These are phyloP conservation scores for Botrytis porri DNA, from an alignment of 2,329 filamentous ascomycete species.

Conservation along the genomic window DNA sequence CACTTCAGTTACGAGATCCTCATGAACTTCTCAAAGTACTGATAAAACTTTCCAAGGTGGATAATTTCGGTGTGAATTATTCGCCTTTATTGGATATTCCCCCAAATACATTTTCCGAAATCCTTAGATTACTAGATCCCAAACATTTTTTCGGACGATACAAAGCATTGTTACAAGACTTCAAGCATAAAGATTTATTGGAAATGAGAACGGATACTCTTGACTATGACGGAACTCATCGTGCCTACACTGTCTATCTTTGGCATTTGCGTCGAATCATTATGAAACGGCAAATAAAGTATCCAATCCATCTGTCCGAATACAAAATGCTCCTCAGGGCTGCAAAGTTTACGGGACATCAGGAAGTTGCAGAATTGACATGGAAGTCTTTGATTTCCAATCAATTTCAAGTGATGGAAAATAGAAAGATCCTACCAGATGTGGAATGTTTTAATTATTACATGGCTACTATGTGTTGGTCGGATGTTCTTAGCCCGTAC, in stretches of 20 bases:
- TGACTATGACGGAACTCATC: slow-evolving; percentile 24
- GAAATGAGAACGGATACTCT: slow-evolving; percentile 19
- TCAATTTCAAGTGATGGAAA: slow-evolving; percentile 5
- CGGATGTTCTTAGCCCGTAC: slow-evolving; percentile 41
- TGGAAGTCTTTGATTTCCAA: slow-evolving; percentile 47
- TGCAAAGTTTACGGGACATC: slow-evolving; percentile 48
- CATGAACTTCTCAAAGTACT: slow-evolving; percentile 8
- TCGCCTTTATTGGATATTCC: slow-evolving; percentile 36
- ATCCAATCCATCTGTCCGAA: slow-evolving; percentile 45
- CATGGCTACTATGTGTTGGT: slow-evolving; percentile 50
- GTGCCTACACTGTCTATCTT: slow-evolving; percentile 30
- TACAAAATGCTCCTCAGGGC: slow-evolving; percentile 53
- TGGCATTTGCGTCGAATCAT: slow-evolving; percentile 34
- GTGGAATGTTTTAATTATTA: slow-evolving; percentile 53
- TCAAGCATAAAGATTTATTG: slow-evolving; percentile 49
- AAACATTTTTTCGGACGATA: slow-evolving; percentile 47
- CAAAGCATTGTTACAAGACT: slow-evolving; percentile 45
- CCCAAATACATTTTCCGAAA: slow-evolving; percentile 57
- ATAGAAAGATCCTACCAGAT: slow-evolving; percentile 42
- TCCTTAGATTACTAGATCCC: slow-evolving; percentile 62
- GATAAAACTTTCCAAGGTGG: slow-evolving; percentile 25
- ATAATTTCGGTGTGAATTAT: slow-evolving; percentile 22
- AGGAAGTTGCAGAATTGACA: slow-evolving; percentile 42
- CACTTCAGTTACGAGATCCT: slow-evolving; percentile 11
- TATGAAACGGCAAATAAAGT: slow-evolving; percentile 39